phyloP scores from a whole-genome alignment of 768 basidiomycete species.

The Calvatia gigantea region DNA sequence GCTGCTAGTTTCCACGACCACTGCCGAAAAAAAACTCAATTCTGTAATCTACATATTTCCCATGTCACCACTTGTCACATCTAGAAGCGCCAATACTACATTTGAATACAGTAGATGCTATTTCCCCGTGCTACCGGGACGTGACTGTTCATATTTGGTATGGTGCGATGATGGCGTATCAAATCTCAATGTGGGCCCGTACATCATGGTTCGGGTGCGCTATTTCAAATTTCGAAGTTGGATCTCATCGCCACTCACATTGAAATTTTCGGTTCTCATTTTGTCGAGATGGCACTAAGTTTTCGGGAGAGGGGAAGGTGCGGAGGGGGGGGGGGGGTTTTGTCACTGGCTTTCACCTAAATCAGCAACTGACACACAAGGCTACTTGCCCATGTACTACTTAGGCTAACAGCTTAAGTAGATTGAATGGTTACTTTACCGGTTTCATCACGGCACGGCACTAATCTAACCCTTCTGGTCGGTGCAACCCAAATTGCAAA shows the following conservation, averaged over 20 bases:
- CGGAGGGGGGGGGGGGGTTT: too few species aligned
- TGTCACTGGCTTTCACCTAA: too few species aligned
- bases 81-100: neutral
- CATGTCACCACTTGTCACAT: neutral
- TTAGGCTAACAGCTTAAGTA: neutral
- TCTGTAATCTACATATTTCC: neutral
- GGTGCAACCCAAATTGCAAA: too few species aligned
- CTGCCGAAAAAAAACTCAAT: neutral
- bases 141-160: neutral
- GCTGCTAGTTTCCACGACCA: neutral
- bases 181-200: neutral
- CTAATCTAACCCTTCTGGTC: slow-evolving; percentile 3
- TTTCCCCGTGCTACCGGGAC: neutral
- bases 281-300: too few species aligned
- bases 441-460: neutral
- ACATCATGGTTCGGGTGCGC: too few species aligned
- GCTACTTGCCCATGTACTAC: too few species aligned
- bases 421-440: neutral
- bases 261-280: neutral
- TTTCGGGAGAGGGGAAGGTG: too few species aligned
- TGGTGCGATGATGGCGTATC: slow-evolving; percentile 4
- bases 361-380: too few species aligned
- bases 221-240: neutral
- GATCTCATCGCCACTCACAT: neutral
- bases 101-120: neutral